These are phyloP conservation scores for Narthecium ossifragum DNA, from an alignment of 106 monocot species.

Conservation along the genomic window DNA sequence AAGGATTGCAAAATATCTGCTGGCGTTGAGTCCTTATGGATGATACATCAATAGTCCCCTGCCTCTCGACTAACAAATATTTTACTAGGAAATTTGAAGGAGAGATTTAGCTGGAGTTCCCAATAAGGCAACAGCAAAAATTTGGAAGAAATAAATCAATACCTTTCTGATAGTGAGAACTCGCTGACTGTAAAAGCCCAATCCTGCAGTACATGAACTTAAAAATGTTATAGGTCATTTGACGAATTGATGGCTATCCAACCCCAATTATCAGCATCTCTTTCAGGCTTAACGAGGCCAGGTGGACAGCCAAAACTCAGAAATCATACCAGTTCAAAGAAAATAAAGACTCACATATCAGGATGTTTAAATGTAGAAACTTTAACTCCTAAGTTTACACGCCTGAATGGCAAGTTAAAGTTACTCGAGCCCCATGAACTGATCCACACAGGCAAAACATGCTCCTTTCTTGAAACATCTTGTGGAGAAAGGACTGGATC, in stretches of 20 bases:
- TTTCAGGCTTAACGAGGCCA: too few relatives aligned
- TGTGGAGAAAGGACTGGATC: constrained; percentile 57
- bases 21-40: constrained; percentile 55
- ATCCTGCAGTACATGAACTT: constrained; percentile 25
- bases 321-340: too few relatives aligned
- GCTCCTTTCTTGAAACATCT: constrained; percentile 67
- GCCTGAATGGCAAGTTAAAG: constrained; percentile 29
- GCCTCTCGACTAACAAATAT: constrained; percentile 62
- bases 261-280: neutral
- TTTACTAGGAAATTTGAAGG: constrained; percentile 26
- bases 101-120: constrained; percentile 13
- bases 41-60: constrained; percentile 36
- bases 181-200: constrained; percentile 45
- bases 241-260: neutral
- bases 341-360: constrained; percentile 48
- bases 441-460: constrained; percentile 63
- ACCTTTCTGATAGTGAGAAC: constrained; percentile 66
- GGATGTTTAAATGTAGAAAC: constrained; percentile 56
- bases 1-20: constrained; percentile 62
- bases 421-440: constrained; percentile 29
- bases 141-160: neutral
- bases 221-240: neutral
- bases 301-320: too few relatives aligned
- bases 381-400: constrained; percentile 50
- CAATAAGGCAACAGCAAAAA: neutral